A percentile compares a stretch with the other conserved stretches of the same genome.
These are phyloP conservation scores for Dactylis glomerata DNA, from an alignment of 176 grass and related monocot species.

Conservation along the genomic window DNA sequence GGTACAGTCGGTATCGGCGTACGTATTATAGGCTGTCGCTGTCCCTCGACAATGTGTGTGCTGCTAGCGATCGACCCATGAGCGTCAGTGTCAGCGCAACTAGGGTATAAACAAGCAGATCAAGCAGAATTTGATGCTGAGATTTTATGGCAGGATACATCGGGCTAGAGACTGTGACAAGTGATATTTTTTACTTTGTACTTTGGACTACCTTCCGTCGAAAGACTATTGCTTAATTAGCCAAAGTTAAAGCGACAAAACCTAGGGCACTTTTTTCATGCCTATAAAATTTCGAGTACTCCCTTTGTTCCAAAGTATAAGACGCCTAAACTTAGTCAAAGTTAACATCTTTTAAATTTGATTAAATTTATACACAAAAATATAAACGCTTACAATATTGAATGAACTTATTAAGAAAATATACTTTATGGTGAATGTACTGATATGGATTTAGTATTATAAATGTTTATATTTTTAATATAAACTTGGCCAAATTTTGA, in stretches of 20 bases:
- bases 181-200: not conserved
- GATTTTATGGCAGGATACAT: constrained; percentile 14
- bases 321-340: too few relatives aligned
- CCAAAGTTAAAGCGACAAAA: not conserved
- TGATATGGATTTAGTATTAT: too few relatives aligned
- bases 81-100: constrained; percentile 1
- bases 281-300: too few relatives aligned
- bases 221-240: not conserved
- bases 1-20: not conserved
- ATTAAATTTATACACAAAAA: too few relatives aligned
- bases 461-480: too few relatives aligned
- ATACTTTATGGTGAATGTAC: too few relatives aligned
- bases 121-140: constrained; percentile 19
- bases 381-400: too few relatives aligned
- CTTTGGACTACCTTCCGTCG: not conserved
- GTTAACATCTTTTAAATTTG: too few relatives aligned
- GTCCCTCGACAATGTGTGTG: not conserved
- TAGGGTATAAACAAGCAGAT: constrained; percentile 3
- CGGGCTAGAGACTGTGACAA: not conserved
- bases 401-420: too few relatives aligned
- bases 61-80: constrained; percentile 6
- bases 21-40: constrained; percentile 3
- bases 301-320: too few relatives aligned
- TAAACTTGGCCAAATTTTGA: too few relatives aligned
- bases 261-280: not conserved